Conservation (phyloP, 169 alveolate genomes). For the Besnoitia besnoiti region DNA sequence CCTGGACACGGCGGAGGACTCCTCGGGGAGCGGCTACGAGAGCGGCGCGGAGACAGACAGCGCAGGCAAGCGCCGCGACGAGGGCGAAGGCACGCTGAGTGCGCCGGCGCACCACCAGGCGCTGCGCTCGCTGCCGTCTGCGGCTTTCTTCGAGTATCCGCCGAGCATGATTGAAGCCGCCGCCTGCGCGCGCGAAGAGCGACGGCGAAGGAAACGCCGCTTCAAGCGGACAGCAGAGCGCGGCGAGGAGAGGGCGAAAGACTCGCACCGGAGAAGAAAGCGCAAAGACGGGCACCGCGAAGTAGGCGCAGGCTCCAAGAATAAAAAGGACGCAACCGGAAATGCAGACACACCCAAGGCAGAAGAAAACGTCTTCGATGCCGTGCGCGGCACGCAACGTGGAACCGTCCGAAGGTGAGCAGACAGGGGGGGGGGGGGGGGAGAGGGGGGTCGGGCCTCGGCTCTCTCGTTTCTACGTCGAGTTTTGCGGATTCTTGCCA, state of each 20-base stretch:
- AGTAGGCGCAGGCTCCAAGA: too few relatives aligned
- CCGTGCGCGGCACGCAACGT: conserved; percentile 35
- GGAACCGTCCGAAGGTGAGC: conserved; percentile 31
- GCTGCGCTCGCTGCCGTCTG: conserved; percentile 17
- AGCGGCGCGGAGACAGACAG: conserved; percentile 28
- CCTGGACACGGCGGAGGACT: not conserved
- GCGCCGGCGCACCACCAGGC: not conserved
- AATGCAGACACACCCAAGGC: not conserved
- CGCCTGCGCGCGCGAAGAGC: not conserved
- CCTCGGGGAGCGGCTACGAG: conserved; percentile 7
- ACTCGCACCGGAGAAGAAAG: not conserved
- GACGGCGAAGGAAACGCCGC: conserved; percentile 22
- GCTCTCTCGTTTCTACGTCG: too few relatives aligned
- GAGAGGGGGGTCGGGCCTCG: too few relatives aligned
- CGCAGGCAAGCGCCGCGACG: conserved; percentile 25
- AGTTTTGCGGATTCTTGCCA: too few relatives aligned
- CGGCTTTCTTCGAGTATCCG: conserved; percentile 41
- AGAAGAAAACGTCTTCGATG: conserved; percentile 36
- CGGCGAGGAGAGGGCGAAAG: not conserved
- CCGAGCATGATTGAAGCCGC: not conserved
- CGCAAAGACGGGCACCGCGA: not conserved
- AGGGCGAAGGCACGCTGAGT: conserved; percentile 4
- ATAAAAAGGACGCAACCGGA: too few relatives aligned
- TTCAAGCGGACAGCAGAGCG: not conserved
- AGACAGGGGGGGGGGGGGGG: too few relatives aligned